These are phyloP conservation scores for Ganoderma multipileum DNA, from an alignment of 1,284 basidiomycete species.

Conservation along the genomic window DNA sequence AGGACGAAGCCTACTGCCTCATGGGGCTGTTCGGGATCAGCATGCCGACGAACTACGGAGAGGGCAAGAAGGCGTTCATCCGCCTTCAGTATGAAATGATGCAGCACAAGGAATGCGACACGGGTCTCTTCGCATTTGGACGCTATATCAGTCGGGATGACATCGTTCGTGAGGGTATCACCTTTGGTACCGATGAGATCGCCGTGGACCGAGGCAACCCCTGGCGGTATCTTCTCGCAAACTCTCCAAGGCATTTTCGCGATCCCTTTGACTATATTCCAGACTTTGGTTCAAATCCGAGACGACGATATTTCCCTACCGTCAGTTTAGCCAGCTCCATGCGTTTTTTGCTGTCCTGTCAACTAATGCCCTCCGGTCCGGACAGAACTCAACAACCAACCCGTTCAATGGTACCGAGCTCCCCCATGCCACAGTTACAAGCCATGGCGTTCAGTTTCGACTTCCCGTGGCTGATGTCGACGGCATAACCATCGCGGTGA, in stretches of 20 bases:
- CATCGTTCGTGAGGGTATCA: not conserved
- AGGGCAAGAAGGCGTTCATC: slow-evolving; percentile 6
- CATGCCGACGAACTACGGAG: slow-evolving; percentile 4
- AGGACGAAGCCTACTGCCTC: not conserved
- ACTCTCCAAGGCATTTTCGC: not conserved
- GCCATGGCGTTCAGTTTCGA: not conserved
- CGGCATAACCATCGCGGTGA: not conserved
- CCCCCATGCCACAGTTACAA: not conserved
- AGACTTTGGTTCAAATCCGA: not conserved
- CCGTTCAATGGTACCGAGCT: not conserved
- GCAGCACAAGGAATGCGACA: slow-evolving; percentile 2
- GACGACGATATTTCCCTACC: not conserved
- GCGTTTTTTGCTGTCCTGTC: too few species aligned
- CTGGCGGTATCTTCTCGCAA: not conserved
- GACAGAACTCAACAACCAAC: not conserved
- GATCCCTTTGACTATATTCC: not conserved
- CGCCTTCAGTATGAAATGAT: slow-evolving; percentile 15
- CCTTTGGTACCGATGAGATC: too few species aligned
- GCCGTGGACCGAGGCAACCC: not conserved
- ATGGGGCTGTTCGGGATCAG: not conserved
- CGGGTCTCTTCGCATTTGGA: slow-evolving; percentile 8
- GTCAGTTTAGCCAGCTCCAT: not conserved
- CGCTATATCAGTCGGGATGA: too few species aligned
- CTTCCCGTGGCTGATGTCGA: slow-evolving; percentile 2
- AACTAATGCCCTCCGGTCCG: too few species aligned